These are phyloP conservation scores for Corynespora cassiicola DNA, from an alignment of 2,329 filamentous ascomycete genomes.

Conservation along the genomic window DNA sequence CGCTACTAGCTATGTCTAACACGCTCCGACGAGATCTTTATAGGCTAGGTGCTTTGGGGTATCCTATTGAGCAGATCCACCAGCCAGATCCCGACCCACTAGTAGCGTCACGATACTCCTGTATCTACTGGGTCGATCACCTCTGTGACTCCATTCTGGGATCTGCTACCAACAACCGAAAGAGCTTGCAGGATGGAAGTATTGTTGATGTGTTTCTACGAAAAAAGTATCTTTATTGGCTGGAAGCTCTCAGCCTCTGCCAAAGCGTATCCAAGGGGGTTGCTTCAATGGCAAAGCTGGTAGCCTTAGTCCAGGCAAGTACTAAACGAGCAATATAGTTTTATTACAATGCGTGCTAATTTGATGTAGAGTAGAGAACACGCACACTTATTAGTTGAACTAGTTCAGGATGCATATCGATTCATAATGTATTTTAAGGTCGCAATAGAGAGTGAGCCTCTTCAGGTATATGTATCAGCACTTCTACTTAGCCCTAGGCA, in stretches of 20 bases:
- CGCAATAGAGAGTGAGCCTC: constrained; percentile 16
- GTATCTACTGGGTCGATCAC: constrained; percentile 40
- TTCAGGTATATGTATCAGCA: constrained; percentile 19
- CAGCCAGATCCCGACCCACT: constrained; percentile 27
- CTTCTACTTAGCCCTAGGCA: constrained; percentile 18
- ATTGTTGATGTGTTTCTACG: constrained; percentile 5
- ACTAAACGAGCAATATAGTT: no score
- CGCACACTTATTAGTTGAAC: no score
- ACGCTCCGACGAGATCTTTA: constrained; percentile 30
- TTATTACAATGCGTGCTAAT: no score
- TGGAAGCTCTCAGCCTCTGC: no score
- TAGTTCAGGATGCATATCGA: constrained; percentile 12
- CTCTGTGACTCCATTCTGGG: no score
- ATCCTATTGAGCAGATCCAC: constrained; percentile 18
- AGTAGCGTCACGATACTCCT: constrained; percentile 25
- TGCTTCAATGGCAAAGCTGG: constrained; percentile 8
- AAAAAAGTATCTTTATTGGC: no score
- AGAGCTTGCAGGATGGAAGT: constrained; percentile 5
- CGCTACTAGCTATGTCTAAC: constrained; percentile 29
- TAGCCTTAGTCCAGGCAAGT: constrained; percentile 7
- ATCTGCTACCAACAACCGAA: background rate
- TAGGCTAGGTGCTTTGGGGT: constrained; percentile 15
- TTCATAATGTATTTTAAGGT: constrained; percentile 16
- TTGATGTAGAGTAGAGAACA: no score
- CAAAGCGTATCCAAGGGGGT: constrained; percentile 6